Percentiles rank a stretch among this genome's conserved stretches.
Evolutionary conservation across 805 yeast genomes (phyloP).

Genomic region (Citeromyces matritensis): DNA sequence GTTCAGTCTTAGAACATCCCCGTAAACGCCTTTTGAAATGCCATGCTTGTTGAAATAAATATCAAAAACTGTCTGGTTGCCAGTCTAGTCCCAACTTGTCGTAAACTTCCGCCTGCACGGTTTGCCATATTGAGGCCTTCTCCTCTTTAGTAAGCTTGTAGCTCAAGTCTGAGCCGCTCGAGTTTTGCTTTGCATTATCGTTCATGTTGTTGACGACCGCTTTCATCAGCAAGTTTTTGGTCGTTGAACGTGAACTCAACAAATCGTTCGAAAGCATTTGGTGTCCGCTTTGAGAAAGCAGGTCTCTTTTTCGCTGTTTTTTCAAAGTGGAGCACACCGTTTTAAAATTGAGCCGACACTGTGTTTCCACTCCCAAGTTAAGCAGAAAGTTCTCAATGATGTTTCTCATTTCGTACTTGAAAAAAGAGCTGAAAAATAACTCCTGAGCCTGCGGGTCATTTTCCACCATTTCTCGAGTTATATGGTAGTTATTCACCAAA

Average conservation of each 20-base stretch:
- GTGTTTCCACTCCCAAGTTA: slow-evolving; percentile 55
- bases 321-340: slow-evolving; percentile 30
- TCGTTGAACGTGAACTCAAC: slow-evolving; percentile 1
- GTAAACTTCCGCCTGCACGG: slow-evolving; percentile 46
- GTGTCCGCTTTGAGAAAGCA: slow-evolving; percentile 5
- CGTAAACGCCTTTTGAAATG: too few species aligned
- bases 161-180: slow-evolving; percentile 7
- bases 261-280: slow-evolving; percentile 2
- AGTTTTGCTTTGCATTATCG: slow-evolving; percentile 3
- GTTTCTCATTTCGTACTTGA: slow-evolving; percentile 48
- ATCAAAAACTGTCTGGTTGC: slow-evolving; percentile 23
- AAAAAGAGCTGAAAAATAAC: slow-evolving; percentile 10
- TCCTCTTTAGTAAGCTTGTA: slow-evolving; percentile 32
- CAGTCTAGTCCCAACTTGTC: slow-evolving; percentile 44
- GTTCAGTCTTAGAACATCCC: too few species aligned
- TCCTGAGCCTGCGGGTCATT: slow-evolving; percentile 5
- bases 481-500: slow-evolving; percentile 10
- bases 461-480: slow-evolving; percentile 8
- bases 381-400: slow-evolving; percentile 55
- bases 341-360: slow-evolving; percentile 53
- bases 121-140: slow-evolving; percentile 45
- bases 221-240: slow-evolving; percentile 11
- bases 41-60: too few species aligned
- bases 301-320: slow-evolving; percentile 18
- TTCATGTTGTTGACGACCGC: slow-evolving; percentile 14